Conservation (phyloP, 1,139 yeast species). For the Pichia sp. region DNA sequence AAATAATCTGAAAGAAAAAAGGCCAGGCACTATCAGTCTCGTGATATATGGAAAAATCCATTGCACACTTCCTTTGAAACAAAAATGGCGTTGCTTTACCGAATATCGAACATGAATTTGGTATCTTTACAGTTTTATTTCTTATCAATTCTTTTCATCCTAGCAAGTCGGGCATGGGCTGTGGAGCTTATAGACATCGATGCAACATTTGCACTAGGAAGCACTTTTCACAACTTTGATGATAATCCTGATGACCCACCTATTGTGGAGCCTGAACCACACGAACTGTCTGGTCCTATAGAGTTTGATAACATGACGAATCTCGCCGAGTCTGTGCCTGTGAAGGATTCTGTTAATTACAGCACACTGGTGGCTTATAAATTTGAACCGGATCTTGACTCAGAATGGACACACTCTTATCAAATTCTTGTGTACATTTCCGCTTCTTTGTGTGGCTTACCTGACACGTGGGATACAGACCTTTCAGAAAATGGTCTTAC, state of each 20-base stretch:
- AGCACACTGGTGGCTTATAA: constrained; percentile 6
- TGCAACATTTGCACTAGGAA: background rate
- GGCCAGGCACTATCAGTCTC: background rate
- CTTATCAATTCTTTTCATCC: background rate
- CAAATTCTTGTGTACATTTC: constrained; percentile 54
- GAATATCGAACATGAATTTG: background rate
- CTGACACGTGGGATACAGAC: constrained; percentile 28
- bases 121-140: background rate
- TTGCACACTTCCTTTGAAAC: background rate
- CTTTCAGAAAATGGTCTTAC: constrained; percentile 39
- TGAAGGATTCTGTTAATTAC: constrained; percentile 15
- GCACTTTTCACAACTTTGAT: background rate
- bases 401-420: constrained; percentile 34
- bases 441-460: constrained; percentile 55
- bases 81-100: background rate
- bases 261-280: background rate
- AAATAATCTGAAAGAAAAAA: no score
- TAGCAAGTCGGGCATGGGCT: background rate
- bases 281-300: background rate
- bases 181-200: background rate
- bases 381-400: constrained; percentile 7
- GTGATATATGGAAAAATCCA: background rate
- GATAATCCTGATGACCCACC: background rate
- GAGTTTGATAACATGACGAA: background rate
- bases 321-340: constrained; percentile 16